Evolutionary conservation across 805 yeast species (phyloP), one percentile per base, ranked within the genome.

Genomic region (Yamadazyma insecticola): DNA sequence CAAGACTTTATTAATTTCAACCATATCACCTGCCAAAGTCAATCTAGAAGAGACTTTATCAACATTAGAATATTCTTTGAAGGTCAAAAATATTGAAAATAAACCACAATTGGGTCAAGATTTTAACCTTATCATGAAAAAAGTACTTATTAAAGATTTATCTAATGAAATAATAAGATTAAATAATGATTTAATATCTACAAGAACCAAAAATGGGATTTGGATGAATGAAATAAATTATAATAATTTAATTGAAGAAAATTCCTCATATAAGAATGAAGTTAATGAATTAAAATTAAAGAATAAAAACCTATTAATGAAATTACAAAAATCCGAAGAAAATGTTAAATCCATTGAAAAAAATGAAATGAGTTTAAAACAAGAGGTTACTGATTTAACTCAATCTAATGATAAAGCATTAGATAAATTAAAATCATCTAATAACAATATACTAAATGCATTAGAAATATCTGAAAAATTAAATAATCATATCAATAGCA

Each of bases 31-130:
- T 0, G 95, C 95, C 0, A 74, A 74, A 41, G 67, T 78, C 16
- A 83, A 81, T 35, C 55, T 76, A 10, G 94, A 83, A 21, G 96
- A 88, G 50, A 84, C 96, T 0, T 53, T 81, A 26, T 82, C 92
- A 43, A 89, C 96, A 0, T 64, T 88, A 32, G 95, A 85, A 41
- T 88, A 89, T 54, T 96, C 96, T 2, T 76, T 78, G 35, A 78
- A 87, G 38, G 96, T 96, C 3, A 84, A 86, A 41, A 81, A 78
- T 45, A 86, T 88, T 40, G 76, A 74, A 44, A 86, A 63, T 64
- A 70, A 22, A 53, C 85, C 72, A 46, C 85, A 42, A 40, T 50
- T 65, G 7, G 74, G 74, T 4, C 56, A 53, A 23, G 67, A 59
- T 29, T 52, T 51, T 14, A 66, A 66, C 9, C 31, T 56, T 22